Evolutionary conservation across 2,329 filamentous ascomycete species (phyloP), one percentile per base, ranked within the genome.

Genomic region (Didymella pomorum): DNA sequence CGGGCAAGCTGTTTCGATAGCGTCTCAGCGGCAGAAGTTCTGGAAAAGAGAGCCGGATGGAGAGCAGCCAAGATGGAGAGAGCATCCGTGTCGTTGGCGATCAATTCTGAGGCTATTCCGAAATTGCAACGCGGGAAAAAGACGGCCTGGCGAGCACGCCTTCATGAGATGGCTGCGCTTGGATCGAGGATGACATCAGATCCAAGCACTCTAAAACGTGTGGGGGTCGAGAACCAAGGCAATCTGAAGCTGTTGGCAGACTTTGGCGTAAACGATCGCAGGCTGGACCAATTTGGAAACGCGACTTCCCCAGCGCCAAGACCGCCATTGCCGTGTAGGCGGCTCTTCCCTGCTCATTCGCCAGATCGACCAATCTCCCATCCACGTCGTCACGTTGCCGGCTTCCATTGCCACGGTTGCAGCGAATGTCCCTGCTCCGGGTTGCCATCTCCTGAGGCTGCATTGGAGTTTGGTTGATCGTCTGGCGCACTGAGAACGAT

Each of bases 221-320:
- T 58, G 50, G 56, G 55, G 45, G 35, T 42, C 31, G 14, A 45
- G 28, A 58, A 58, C 20, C 56, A 53, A 50, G 56, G 56, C 50
- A 54, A 26, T n/a, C 14, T 21, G 42, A 52, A 33, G 33, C 37
- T 33, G 41, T 28, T 46, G 49, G 8, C 31, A n/a, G 44, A 52
- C 6, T 28, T 54, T 45, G 29, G 54, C 33, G 33, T 18, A 31
- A 31, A 47, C 26, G 54, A 28, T 58, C 29, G 55, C 49, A 37
- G 49, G 56, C 44, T 53, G 56, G 37, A 49, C 49, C 28, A 18
- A 53, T 45, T 58, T 58, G 44, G 44, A 50, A 52, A 53, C 49
- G 37, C 56, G 56, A 50, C 49, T 58, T 48, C 41, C 41, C 41
- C 41, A 43, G 41, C 23, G 41, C 41, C 41, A 43, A 43, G 41